Base-by-base conservation (phyloP, 768 basidiomycete genomes). In the Leucocoprinus leucothites region DNA sequence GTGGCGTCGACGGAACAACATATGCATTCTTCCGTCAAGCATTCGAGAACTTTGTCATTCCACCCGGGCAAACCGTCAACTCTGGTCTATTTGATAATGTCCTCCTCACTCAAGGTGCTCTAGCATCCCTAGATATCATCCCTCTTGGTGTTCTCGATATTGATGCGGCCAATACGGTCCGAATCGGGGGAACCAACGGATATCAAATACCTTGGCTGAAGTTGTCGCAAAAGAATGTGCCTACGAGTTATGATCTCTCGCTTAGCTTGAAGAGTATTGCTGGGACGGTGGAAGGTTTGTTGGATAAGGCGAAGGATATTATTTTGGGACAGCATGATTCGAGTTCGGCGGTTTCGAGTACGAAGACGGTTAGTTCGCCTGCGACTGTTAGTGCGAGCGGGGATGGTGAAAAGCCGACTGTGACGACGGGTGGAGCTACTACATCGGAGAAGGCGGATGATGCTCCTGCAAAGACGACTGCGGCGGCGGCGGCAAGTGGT, bases 181-280 rank as follows among this genome's bases (percentile, higher is more conserved):
- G 69, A 42, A 70, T 82, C 34, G 54, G 54, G 9, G 84, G 79
- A 3, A 60, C 69, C 13, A 76, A 77, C 18, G 84, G 85, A 16
- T 89, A 89, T 61, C 70, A 73, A 56, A 65, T 87, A 41, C 86
- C 87, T 9, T 88, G 84, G 85, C 66, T 88, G 57, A 76, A 86
- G 49, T 71, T 87, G 48, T 65, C 71, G 31, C 84, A 87, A 65
- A 68, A 66, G 38, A 60, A 64, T 43, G 84, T 87, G 6, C 76
- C 82, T 13, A 82, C 84, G 26, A 57, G 64, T 8, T 88, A 86
- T 58, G 50, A 61, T 22, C 59, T 77, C n/a, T 61, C 57, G 4
- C 62, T 75, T 14, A 56, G 40, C 13, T 26, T 55, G 54, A 3
- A 51, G 53, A 11, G 24, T n/a, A 57, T 57, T 6, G 51, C 8